Conservation (phyloP, 176 grass and related monocot species). For the Hordeum vulgare region MorexV3_pseudomolecules_assembly NC_058518.1:70299285-70299784, state of each 20-base stretch:
- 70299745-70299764: not conserved
- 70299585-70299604: not conserved
- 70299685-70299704: conserved; percentile 77
- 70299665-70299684: conserved; percentile 69
- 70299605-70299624: conserved; percentile 66
- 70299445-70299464: not conserved
- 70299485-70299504: not conserved
- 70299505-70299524: not conserved
- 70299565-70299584: not conserved
- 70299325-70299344: conserved; percentile 82
- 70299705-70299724: conserved; percentile 57
- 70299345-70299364: conserved; percentile 79
- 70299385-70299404: not conserved
- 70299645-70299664: conserved; percentile 77
- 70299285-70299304: conserved; percentile 72
- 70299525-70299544: not conserved
- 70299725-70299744: conserved; percentile 67
- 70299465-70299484: not conserved
- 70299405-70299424: not conserved
- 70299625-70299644: conserved; percentile 96
- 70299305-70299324: conserved; percentile 85
- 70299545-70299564: not conserved
- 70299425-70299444: not conserved
- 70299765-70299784: not conserved
- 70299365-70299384: conserved; percentile 27